Evolutionary conservation across 805 yeast species (phyloP), one percentile per base, ranked within the genome.

Genomic region (Suhomyces emberorum): DNA sequence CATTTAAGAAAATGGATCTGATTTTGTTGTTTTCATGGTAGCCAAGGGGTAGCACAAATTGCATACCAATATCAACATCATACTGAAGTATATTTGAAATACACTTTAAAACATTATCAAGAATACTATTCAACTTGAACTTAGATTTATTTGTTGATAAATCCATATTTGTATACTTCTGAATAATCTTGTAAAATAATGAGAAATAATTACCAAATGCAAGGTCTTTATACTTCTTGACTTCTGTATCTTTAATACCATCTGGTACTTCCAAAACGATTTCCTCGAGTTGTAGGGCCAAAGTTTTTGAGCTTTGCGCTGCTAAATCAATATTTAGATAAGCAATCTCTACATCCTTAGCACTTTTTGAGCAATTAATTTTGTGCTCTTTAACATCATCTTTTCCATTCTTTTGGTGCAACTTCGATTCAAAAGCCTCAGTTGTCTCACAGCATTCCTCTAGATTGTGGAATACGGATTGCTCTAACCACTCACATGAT

Each of bases 21-120:
- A 86, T 79, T 35, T 78, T 72, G 10, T 63, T 57, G 52, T 83
- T 83, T 15, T 73, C 72, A 48, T 86, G 86, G 49, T 79, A 85
- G 0, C 95, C 93, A 54, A 87, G 71, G 0, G 93, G 88, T 11
- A 87, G 56, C 2, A 89, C 88, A 55, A 76, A 77, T 35, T 77
- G 78, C 48, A 88, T 63, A 6, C 95, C 95, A 16, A 84, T 79
- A 37, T 82, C 88, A 5, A 82, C 78, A 49, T 88, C 88, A 3
- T 86, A 72, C 47, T 76, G 79, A 30, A 88, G 65, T 35, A 88
- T 57, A 45, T 83, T 83, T 2, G 88, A 78, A 33, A 87, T 65
- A 15, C 85, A 78, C 15, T 67, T 62, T 36, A 86, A 76, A 8
- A 81, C 77, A 55, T 80, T 77, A 14, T 81, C 85, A 14, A 79